A percentile compares a stretch with the other conserved stretches of the same genome.
Evolutionary conservation across 2,329 filamentous ascomycete genomes (phyloP).

Genomic region (Trichoderma afroharzianum): DNA sequence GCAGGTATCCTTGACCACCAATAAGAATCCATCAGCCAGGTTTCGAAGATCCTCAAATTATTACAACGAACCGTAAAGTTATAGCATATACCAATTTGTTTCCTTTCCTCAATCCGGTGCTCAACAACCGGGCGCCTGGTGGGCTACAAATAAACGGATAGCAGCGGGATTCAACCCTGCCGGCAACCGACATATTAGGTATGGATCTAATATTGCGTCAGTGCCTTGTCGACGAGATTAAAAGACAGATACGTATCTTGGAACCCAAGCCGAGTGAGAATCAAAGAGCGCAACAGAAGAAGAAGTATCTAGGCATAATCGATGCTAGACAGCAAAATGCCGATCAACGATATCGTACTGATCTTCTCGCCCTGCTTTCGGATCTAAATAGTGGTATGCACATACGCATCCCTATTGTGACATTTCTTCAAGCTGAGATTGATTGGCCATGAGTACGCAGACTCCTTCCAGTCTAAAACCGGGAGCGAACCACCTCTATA

Average conservation of each 20-base stretch:
- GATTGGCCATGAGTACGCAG: background rate
- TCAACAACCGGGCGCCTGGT: background rate
- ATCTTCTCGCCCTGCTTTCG: background rate
- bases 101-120: background rate
- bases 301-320: background rate
- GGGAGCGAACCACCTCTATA: background rate
- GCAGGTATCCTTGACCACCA: background rate
- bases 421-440: background rate
- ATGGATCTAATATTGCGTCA: background rate
- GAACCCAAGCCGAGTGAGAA: background rate
- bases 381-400: background rate
- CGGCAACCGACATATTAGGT: background rate
- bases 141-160: background rate
- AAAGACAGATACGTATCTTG: background rate
- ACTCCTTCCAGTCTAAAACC: background rate
- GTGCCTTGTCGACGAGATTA: background rate
- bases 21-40: background rate
- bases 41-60: background rate
- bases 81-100: background rate
- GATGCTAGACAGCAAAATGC: background rate
- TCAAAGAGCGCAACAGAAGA: background rate
- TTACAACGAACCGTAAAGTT: background rate
- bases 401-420: background rate
- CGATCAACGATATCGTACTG: background rate
- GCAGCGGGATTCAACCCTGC: background rate